phyloP scores from a whole-genome alignment of 306 rosid genomes.

The Lotus japonicus region DNA sequence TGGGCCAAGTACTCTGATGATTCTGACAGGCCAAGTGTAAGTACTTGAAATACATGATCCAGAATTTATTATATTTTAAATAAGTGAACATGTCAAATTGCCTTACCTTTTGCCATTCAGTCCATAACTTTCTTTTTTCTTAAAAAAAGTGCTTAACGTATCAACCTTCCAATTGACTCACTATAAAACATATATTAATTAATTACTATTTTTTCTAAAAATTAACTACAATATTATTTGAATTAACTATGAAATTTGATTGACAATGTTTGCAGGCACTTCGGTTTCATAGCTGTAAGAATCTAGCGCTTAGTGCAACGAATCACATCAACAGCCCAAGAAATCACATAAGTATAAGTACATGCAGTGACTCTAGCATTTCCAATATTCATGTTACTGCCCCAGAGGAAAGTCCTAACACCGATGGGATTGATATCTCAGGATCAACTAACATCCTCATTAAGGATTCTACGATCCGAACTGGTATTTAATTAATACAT shows the following conservation, averaged over 20 bases:
- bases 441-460: slow-evolving; percentile 3
- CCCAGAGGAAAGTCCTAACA: slow-evolving; percentile 48
- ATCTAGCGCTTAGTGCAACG: slow-evolving; percentile 10
- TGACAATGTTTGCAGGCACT: slow-evolving; percentile 21
- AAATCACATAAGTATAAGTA: slow-evolving; percentile 28
- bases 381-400: slow-evolving; percentile 25
- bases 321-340: slow-evolving; percentile 22
- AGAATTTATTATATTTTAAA: too few species aligned
- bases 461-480: slow-evolving; percentile 6
- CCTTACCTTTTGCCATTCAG: too few species aligned
- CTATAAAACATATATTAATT: too few species aligned
- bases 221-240: too few species aligned
- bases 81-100: too few species aligned
- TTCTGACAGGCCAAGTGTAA: slow-evolving; percentile 15
- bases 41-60: background rate
- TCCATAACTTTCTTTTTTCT: too few species aligned
- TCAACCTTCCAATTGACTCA: too few species aligned
- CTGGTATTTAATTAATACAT: slow-evolving; percentile 13
- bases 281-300: background rate
- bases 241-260: too few species aligned
- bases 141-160: too few species aligned
- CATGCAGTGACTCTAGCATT: background rate
- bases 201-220: too few species aligned
- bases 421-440: slow-evolving; percentile 46
- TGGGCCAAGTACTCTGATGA: slow-evolving; percentile 19